Base-by-base conservation (phyloP, 805 yeast species). In the Starmerella riodocensis region DNA sequence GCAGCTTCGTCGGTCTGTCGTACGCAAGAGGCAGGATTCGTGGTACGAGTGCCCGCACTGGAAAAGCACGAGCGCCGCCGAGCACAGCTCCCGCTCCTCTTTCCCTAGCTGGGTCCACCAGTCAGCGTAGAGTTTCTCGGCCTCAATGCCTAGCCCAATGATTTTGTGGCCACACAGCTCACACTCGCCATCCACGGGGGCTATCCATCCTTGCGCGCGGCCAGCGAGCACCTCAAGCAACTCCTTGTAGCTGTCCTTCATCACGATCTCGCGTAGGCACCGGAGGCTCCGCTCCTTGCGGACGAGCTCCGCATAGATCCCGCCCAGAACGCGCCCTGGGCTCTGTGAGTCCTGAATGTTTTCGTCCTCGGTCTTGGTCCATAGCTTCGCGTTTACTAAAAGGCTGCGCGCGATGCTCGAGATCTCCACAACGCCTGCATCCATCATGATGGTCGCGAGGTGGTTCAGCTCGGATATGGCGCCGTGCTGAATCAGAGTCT, bases 81-180 rank as follows among this genome's bases (percentile, higher is more conserved):
- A 34, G 24, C 18, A 26, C 7, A 31, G 22, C 1, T 19, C 32
- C 20, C 16, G n/a, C 3, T 25, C 20, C 7, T 17, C 23, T 28
- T 41, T 48, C 11, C 18, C 6, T 8, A 6, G 9, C 12, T 31
- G 7, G 4, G 23, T 20, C 14, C 11, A 31, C 56, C 56, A 53
- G 2, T 34, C 41, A 3, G 43, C 62, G 31, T 66, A 64, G 38
- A 70, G 70, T 29, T 69, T 64, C 7, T 60, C 64, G 2, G 71
- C 61, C 19, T 66, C 61, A 2, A 79, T 54, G 1, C 73, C 72
- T 1, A 71, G 56, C 0, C 95, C 94, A 75, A 85, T 77, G 25
- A 85, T 60, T 17, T 62, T 62, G 45, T 74, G 74, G 1, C 83
- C 86, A 57, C 96, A 86, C 0, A 78, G 71, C 26, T 78, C 78